Evolutionary conservation across 1,284 basidiomycete species (phyloP), one percentile per base, ranked within the genome.

Genomic region (Pseudozyma thailandica): DNA sequence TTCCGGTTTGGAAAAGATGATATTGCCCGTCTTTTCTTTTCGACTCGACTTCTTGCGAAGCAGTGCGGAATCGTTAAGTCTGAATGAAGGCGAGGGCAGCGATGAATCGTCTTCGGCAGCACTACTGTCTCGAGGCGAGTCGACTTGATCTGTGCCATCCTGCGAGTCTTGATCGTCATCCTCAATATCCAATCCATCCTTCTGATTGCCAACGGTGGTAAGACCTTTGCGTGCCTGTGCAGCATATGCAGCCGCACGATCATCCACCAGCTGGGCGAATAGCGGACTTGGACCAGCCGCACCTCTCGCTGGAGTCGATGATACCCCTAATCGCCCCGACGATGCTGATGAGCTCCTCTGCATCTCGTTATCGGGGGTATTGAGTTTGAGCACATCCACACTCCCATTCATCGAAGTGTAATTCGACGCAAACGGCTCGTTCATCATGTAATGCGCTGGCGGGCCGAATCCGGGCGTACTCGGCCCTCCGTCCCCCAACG

Each of bases 1-100:
- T 37, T 84, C 84, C 35, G 82, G 79, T 20, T 89, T 87, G 55
- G 86, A 87, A 75, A 92, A 93, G 81, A 88, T 86, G 23, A 91
- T 86, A 78, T 93, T 93, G 47, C 86, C 86, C 25, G 61, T 48
- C 6, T 53, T 43, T n/a, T 72, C 69, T 9, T 38, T 47, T 3
- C 41, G 33, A 30, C 25, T 26, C 15, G 50, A 38, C 26, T n/a
- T 43, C 12, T 28, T 31, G 13, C 44, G 49, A 6, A 16, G 16
- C 13, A 37, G 33, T 15, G 41, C 16, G 6, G 27, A 10, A 23
- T 16, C 20, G 30, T 15, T 43, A 12, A 26, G 18, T 9, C 30
- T 27, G 16, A 20, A 45, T 20, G 30, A 25, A 30, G 23, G 43
- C 16, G 15, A 16, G n/a, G 21, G 25, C 4, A 28, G 33, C 2